phyloP scores from a whole-genome alignment of 352 stramenopile species.

The Globisporangium echinulatum region DNA sequence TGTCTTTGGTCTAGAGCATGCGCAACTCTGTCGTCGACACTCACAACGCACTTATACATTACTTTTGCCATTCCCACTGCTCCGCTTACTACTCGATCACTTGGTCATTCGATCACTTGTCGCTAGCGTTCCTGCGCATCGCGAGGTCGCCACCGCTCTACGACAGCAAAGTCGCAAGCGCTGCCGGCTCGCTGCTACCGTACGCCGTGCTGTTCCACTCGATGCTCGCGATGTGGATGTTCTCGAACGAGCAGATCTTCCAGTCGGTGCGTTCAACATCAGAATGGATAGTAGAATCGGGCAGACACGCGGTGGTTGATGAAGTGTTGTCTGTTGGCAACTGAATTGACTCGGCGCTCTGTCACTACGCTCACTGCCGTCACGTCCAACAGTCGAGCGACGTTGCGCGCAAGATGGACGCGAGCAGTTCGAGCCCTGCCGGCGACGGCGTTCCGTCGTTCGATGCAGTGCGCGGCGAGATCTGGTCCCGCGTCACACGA shows the following conservation, averaged over 20 bases:
- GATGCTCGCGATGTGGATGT: conserved; percentile 81
- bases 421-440: conserved; percentile 1
- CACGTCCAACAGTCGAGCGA: conserved; percentile 1
- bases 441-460: conserved; percentile 64
- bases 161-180: conserved; percentile 56
- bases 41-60: no score
- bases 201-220: conserved; percentile 74
- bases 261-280: conserved; percentile 29
- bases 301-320: background rate
- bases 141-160: conserved; percentile 63
- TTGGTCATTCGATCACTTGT: background rate
- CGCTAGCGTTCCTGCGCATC: conserved; percentile 60
- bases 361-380: background rate
- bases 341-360: background rate
- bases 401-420: no score
- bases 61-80: no score
- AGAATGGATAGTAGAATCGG: no score
- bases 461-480: conserved; percentile 23
- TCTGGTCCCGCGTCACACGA: conserved; percentile 55
- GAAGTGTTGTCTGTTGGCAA: conserved; percentile 1
- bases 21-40: no score
- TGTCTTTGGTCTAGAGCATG: no score
- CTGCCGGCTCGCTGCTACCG: conserved; percentile 52
- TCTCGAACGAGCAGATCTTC: conserved; percentile 83
- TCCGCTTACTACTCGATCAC: no score